Conservation (phyloP, 345 rosid genomes). For the Nasturtium officinale region DNA sequence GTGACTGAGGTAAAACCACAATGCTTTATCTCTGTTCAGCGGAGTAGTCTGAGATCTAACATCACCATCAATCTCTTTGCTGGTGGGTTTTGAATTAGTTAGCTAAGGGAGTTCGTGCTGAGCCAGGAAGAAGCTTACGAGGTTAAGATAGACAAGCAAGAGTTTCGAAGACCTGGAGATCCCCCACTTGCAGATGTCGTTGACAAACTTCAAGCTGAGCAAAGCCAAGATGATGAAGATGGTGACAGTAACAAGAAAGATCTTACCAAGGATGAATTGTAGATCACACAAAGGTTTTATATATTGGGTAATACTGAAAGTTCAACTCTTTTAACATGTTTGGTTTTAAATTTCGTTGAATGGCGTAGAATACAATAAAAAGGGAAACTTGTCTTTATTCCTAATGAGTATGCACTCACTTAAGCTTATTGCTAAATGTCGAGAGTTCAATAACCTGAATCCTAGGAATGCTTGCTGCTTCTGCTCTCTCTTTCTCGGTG, state of each 20-base stretch:
- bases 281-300: conserved; percentile 23
- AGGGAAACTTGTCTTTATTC: background rate
- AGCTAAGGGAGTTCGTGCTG: conserved; percentile 85
- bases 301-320: background rate
- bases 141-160: conserved; percentile 77
- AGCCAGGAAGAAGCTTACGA: conserved; percentile 81
- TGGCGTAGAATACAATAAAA: conserved; percentile 24
- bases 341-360: background rate
- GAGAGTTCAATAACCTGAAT: conserved; percentile 73
- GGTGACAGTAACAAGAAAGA: conserved; percentile 31
- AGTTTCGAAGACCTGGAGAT: conserved; percentile 78
- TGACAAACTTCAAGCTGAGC: conserved; percentile 48
- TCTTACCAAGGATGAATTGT: conserved; percentile 60
- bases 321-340: conserved; percentile 10
- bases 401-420: conserved; percentile 39
- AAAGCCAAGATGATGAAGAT: conserved; percentile 17
- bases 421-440: conserved; percentile 78
- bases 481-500: conserved; percentile 71
- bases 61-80: background rate
- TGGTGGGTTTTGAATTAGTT: conserved; percentile 45
- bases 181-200: conserved; percentile 72
- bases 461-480: conserved; percentile 70
- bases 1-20: conserved; percentile 55
- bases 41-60: background rate
- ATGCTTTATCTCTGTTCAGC: background rate